Percentiles rank a stretch among this genome's conserved stretches.
phyloP scores from a whole-genome alignment of 2,329 filamentous ascomycete genomes.

The Hypomyces rosellus region DNA sequence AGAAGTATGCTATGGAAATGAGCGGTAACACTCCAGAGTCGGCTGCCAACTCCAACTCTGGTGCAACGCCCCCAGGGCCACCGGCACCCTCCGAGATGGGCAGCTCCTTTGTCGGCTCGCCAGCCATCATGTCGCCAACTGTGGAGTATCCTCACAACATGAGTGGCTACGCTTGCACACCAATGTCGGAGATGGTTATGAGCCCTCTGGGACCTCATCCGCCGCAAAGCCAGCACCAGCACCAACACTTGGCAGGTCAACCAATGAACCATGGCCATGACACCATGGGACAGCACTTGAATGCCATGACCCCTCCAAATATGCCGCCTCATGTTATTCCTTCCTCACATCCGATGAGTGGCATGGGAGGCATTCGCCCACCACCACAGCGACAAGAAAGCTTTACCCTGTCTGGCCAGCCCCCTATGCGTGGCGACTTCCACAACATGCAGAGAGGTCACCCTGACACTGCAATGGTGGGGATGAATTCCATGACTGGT shows the following conservation, averaged over 20 bases:
- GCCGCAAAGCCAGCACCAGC: constrained; percentile 20
- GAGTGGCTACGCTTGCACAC: constrained; percentile 35
- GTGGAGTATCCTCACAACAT: constrained; percentile 43
- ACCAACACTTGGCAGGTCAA: constrained; percentile 26
- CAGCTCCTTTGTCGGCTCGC: constrained; percentile 47
- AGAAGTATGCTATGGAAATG: constrained; percentile 32
- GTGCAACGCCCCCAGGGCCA: constrained; percentile 22
- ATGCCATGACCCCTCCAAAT: constrained; percentile 15
- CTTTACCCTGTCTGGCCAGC: constrained; percentile 26
- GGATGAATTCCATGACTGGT: constrained; percentile 22
- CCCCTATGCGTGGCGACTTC: constrained; percentile 35
- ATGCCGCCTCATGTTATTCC: constrained; percentile 22
- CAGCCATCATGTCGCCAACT: constrained; percentile 46
- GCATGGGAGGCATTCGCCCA: constrained; percentile 22
- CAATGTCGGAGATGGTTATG: constrained; percentile 50
- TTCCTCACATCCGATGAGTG: constrained; percentile 24
- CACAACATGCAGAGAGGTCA: constrained; percentile 38
- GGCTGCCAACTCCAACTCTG: constrained; percentile 22
- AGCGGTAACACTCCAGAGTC: constrained; percentile 29
- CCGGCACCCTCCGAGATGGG: constrained; percentile 33
- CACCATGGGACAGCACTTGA: constrained; percentile 25
- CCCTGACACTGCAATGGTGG: constrained; percentile 26
- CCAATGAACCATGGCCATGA: constrained; percentile 24
- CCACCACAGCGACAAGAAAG: constrained; percentile 25
- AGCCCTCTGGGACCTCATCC: constrained; percentile 36